Evolutionary conservation across 2,329 filamentous ascomycete species (phyloP).

Genomic region (Aspergillus sp.): DNA sequence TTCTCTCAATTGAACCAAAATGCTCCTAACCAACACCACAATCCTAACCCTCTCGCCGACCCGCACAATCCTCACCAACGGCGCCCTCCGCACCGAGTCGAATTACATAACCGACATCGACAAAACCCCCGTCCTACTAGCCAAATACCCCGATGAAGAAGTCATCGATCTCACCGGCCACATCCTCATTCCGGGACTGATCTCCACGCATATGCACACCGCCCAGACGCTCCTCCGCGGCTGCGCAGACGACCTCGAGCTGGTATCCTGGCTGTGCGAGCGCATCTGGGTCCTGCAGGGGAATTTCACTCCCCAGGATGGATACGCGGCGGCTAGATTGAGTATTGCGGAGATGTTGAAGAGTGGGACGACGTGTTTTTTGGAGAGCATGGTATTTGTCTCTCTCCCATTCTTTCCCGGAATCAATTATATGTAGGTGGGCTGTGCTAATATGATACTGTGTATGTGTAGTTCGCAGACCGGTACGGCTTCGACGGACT

Average conservation of each 20-base stretch:
- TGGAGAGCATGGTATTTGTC: conserved; percentile 52
- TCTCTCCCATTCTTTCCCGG: no score
- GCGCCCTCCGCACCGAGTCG: conserved; percentile 47
- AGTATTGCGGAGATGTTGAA: conserved; percentile 55
- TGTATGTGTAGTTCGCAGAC: conserved; percentile 42
- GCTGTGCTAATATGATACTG: no score
- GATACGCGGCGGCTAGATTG: conserved; percentile 51
- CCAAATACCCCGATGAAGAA: conserved; percentile 35
- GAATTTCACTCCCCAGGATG: conserved; percentile 50
- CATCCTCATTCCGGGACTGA: conserved; percentile 52
- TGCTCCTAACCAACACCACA: conserved; percentile 54
- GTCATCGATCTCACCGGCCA: conserved; percentile 43
- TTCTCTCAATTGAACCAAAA: conserved; percentile 15
- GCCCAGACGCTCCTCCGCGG: conserved; percentile 52
- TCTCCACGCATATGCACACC: conserved; percentile 56
- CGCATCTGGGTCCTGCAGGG: conserved; percentile 53
- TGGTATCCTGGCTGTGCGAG: conserved; percentile 56
- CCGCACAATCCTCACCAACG: conserved; percentile 51
- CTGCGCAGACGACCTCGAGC: conserved; percentile 52
- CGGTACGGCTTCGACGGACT: conserved; percentile 52
- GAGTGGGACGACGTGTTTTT: conserved; percentile 54
- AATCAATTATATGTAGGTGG: no score
- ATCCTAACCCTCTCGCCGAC: conserved; percentile 54
- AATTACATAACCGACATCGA: conserved; percentile 48
- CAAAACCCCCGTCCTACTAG: conserved; percentile 39